These are phyloP conservation scores for Pisolithus thermaeus DNA, from an alignment of 1,284 basidiomycete genomes.

Conservation along the genomic window DNA sequence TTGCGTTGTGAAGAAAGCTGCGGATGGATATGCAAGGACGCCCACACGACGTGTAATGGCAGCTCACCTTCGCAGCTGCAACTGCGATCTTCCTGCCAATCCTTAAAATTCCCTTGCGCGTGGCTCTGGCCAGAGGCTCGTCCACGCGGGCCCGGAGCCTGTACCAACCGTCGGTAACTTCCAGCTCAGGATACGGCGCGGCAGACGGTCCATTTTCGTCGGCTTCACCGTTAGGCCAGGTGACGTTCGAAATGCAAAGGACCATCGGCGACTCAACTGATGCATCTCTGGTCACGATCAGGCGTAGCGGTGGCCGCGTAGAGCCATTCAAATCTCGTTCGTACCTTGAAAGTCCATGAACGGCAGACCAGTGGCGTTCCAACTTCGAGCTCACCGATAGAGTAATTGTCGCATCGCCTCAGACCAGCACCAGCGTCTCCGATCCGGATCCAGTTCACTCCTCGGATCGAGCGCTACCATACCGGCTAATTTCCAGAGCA, in stretches of 20 bases:
- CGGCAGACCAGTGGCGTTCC: background rate
- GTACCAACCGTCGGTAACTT: constrained; percentile 98
- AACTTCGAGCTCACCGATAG: constrained; percentile 61
- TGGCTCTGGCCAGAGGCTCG: constrained; percentile 64
- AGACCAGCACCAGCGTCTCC: constrained; percentile 70
- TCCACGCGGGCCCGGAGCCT: constrained; percentile 75
- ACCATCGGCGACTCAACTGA: constrained; percentile 73
- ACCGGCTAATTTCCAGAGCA: constrained; percentile 93
- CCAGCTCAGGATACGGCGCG: constrained; percentile 52
- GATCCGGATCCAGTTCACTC: constrained; percentile 41
- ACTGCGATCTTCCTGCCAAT: constrained; percentile 83
- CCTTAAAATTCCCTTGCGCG: constrained; percentile 58
- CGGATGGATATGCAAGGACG: constrained; percentile 1
- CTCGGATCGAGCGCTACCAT: constrained; percentile 70
- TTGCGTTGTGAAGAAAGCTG: constrained; percentile 68
- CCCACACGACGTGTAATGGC: background rate
- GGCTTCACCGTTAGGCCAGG: constrained; percentile 37
- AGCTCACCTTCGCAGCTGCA: constrained; percentile 70
- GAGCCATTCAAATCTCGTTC: constrained; percentile 83
- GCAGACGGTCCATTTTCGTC: constrained; percentile 37
- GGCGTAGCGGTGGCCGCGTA: constrained; percentile 74
- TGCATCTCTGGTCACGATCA: constrained; percentile 73
- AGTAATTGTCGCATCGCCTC: constrained; percentile 79
- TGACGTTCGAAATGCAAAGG: constrained; percentile 76
- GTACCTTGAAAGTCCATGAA: constrained; percentile 51